Evolutionary conservation across 495 filamentous ascomycete species (phyloP).

Genomic region (Pseudotulostoma volvatum): DNA sequence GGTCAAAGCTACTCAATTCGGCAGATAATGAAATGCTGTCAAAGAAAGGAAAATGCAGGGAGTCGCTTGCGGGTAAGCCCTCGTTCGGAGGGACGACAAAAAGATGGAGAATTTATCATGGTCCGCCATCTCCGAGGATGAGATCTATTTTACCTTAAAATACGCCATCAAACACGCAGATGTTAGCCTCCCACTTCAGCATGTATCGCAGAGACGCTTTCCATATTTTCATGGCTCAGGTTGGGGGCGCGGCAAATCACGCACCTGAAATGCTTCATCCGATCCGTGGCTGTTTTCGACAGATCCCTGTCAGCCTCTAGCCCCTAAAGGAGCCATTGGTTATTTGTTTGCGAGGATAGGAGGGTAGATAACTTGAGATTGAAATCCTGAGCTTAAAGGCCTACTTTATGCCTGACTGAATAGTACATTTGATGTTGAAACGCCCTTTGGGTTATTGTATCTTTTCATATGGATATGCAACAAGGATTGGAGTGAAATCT

Average conservation of each 20-base stretch:
- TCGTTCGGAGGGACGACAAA: too few species aligned
- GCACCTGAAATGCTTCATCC: neutral
- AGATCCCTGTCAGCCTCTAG: neutral
- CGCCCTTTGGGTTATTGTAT: neutral
- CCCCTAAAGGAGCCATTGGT: neutral
- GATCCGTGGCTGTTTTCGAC: neutral
- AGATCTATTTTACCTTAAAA: neutral
- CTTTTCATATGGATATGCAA: neutral
- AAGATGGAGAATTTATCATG: neutral
- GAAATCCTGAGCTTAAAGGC: neutral
- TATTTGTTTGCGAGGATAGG: neutral
- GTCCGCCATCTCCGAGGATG: neutral
- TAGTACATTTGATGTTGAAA: neutral
- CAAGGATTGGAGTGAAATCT: too few species aligned
- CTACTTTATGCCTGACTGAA: neutral
- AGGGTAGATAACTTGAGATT: neutral
- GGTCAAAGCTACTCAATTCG: neutral
- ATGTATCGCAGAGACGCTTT: neutral
- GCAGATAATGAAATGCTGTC: neutral
- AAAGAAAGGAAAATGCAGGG: neutral
- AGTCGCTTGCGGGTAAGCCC: neutral
- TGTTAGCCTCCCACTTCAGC: neutral
- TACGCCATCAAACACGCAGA: neutral
- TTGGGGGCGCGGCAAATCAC: neutral
- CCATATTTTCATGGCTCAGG: neutral